Evolutionary conservation across 176 grass and related monocot species (phyloP).

Genomic region (Pontederia crassipes): DNA sequence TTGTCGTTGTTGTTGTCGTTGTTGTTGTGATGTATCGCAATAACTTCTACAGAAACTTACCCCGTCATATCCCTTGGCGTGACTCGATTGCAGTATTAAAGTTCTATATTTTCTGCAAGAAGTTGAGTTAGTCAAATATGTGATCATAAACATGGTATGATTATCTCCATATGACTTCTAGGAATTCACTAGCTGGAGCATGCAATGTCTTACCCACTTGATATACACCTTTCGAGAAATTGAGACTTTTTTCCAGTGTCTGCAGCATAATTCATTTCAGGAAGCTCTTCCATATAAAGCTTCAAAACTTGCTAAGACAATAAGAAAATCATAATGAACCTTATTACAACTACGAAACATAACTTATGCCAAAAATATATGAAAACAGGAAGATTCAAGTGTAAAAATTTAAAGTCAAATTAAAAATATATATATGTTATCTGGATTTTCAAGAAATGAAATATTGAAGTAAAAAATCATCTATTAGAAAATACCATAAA

Average conservation of each 20-base stretch:
- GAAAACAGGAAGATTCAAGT: not conserved
- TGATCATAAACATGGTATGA: not conserved
- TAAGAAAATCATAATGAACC: conserved; percentile 2
- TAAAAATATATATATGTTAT: too few relatives aligned
- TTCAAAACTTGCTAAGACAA: conserved; percentile 56
- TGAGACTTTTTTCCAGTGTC: conserved; percentile 63
- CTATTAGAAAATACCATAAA: too few relatives aligned
- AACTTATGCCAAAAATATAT: not conserved
- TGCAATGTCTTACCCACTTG: conserved; percentile 36
- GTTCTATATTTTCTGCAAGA: conserved; percentile 64
- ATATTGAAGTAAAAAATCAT: too few relatives aligned
- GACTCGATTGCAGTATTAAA: conserved; percentile 42
- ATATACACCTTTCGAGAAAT: conserved; percentile 63
- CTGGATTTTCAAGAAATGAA: too few relatives aligned
- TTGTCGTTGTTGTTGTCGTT: too few relatives aligned
- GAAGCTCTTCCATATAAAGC: conserved; percentile 74
- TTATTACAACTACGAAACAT: not conserved
- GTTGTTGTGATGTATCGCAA: too few relatives aligned
- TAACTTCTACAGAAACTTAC: conserved; percentile 23
- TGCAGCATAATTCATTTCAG: conserved; percentile 78
- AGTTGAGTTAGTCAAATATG: not conserved
- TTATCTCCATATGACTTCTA: not conserved
- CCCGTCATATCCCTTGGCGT: conserved; percentile 21
- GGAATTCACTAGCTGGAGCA: not conserved
- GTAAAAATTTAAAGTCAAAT: too few relatives aligned